A percentile compares a stretch with the other conserved stretches of the same genome.
phyloP scores from a whole-genome alignment of 2,329 filamentous ascomycete genomes.

The Monosporascus sp. region DNA sequence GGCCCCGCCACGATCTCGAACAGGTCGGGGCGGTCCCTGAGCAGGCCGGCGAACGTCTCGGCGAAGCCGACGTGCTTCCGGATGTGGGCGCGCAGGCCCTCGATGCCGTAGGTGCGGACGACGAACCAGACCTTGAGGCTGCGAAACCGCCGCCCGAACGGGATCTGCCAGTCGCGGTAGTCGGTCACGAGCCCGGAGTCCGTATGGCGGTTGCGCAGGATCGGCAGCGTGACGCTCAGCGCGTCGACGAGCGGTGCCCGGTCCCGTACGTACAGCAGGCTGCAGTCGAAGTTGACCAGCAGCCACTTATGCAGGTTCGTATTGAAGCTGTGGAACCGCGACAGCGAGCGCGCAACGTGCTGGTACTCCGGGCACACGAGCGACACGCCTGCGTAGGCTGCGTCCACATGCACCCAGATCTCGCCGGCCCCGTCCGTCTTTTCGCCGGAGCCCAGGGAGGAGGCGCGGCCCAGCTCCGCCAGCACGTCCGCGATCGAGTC shows the following conservation, averaged over 20 bases:
- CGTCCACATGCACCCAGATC: constrained; percentile 91
- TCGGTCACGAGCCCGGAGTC: constrained; percentile 84
- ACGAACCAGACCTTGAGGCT: constrained; percentile 95
- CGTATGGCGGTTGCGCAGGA: constrained; percentile 75
- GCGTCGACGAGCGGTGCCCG: constrained; percentile 73
- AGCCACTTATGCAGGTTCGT: constrained; percentile 99
- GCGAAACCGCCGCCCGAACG: constrained; percentile 82
- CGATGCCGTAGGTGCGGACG: constrained; percentile 72
- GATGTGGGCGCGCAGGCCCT: constrained; percentile 70
- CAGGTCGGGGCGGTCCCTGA: constrained; percentile 58
- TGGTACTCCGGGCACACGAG: constrained; percentile 79
- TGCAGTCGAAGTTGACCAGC: constrained; percentile 85
- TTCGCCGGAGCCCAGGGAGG: constrained; percentile 15
- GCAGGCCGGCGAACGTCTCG: constrained; percentile 60
- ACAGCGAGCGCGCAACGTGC: constrained; percentile 56
- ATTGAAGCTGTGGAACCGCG: constrained; percentile 79
- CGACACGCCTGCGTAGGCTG: constrained; percentile 84
- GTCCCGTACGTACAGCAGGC: constrained; percentile 72
- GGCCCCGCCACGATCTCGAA: constrained; percentile 73
- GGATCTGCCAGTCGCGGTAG: constrained; percentile 96
- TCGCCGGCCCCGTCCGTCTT: constrained; percentile 32
- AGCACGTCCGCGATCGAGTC: constrained; percentile 55
- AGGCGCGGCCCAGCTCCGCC: constrained; percentile 21
- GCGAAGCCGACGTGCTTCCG: constrained; percentile 62
- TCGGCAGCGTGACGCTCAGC: constrained; percentile 72